Conservation (phyloP, 306 rosid genomes). For the Castanopsis chinensis region DNA sequence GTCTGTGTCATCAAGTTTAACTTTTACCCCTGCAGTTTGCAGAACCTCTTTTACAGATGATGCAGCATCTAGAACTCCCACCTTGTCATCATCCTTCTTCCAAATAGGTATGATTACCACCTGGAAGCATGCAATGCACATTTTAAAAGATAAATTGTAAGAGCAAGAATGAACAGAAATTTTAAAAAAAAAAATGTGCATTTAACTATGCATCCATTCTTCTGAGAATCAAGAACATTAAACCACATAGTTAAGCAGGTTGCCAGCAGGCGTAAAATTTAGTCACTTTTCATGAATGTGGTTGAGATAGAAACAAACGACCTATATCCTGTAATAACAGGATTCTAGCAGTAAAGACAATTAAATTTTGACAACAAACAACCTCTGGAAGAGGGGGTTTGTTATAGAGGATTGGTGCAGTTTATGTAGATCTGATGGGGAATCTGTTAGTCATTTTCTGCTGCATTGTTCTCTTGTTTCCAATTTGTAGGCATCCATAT, state of each 20-base stretch:
- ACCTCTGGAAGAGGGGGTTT: no score
- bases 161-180: background rate
- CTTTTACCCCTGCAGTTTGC: slow-evolving; percentile 62
- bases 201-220: background rate
- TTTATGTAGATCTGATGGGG: no score
- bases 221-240: background rate
- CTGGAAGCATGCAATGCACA: slow-evolving; percentile 39
- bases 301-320: no score
- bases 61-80: slow-evolving; percentile 67
- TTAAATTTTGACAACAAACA: no score
- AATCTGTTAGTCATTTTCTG: no score
- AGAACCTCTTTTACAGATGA: slow-evolving; percentile 57
- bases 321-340: background rate
- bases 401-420: background rate
- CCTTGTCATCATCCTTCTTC: slow-evolving; percentile 83
- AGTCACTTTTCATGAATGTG: no score
- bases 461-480: no score
- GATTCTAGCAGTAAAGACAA: background rate
- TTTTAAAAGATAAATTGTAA: background rate
- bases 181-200: no score
- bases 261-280: no score
- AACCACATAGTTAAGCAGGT: background rate
- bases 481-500: no score
- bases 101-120: slow-evolving; percentile 94
- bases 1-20: slow-evolving; percentile 84